phyloP scores from a whole-genome alignment of 441 rosid species.

The Populus hybrid region DNA sequence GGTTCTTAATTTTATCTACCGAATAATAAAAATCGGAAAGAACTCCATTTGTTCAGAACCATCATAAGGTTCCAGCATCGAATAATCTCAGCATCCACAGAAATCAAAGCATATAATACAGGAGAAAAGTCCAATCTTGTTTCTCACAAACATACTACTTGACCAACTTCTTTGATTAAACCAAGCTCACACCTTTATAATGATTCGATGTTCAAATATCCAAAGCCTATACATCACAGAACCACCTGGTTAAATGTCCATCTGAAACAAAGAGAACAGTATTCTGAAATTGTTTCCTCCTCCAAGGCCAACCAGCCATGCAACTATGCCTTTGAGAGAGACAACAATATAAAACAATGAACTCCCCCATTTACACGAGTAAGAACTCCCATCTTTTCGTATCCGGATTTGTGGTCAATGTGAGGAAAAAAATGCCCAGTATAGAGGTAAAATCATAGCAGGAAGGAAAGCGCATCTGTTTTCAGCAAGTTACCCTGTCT shows the following conservation, averaged over 20 bases:
- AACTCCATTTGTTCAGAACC: not conserved
- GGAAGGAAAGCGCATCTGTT: conserved; percentile 9
- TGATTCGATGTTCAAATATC: not conserved
- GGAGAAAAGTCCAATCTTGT: not conserved
- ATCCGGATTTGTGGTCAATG: conserved; percentile 14
- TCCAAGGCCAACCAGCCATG: conserved; percentile 13
- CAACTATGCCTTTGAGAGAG: conserved; percentile 1
- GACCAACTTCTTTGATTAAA: conserved; percentile 7
- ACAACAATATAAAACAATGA: conserved; percentile 20
- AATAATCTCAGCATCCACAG: conserved; percentile 10
- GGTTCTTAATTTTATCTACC: not conserved
- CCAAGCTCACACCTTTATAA: conserved; percentile 20
- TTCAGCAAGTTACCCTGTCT: conserved; percentile 23
- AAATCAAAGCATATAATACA: not conserved
- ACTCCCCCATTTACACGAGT: conserved; percentile 35
- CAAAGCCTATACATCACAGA: conserved; percentile 18
- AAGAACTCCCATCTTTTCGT: conserved; percentile 6
- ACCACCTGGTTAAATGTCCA: conserved; percentile 9
- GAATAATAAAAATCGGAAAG: not conserved
- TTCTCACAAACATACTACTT: not conserved
- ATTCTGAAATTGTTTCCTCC: conserved; percentile 11
- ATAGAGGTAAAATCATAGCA: conserved; percentile 13
- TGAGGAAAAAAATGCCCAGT: conserved; percentile 11
- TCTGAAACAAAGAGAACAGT: conserved; percentile 5
- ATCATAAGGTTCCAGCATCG: not conserved